Base-by-base conservation (phyloP, 305 asterid species). In the Fraxinus platypoda region DNA sequence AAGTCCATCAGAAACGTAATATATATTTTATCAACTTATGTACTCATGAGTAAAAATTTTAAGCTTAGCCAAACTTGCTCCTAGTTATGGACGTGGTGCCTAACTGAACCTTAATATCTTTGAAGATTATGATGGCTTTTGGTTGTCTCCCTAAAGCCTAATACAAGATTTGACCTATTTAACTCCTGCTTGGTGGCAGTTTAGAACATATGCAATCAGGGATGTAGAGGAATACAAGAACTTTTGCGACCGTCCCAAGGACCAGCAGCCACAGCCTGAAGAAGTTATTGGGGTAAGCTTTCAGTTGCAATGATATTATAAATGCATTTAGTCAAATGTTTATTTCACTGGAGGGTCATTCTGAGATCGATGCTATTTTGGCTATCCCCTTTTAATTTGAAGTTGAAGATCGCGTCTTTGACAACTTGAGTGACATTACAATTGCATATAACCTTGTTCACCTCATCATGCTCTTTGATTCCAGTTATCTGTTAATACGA, bases 211-310 rank as follows among this genome's bases (percentile, higher is more conserved):
- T 77, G 98, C 97, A 62, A 93, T 96, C 88, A 90, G 98, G 86
- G 99, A 96, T 82, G 97, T 98, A 12, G 98, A 94, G 90, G 99
- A 96, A 90, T 96, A 96, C 90, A 93, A 87, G 92, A 94, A 92
- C 89, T 94, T 96, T 21, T 96, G 98, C 83, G 99, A 96, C 87
- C 93, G 99, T 62, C 88, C 95, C 62, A 91, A 85, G 87, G 95
- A 94, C 87, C 99, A 96, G 86, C 91, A 94, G 76, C 98, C 99
- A 76, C 95, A 92, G 79, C 97, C 99, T 74, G 99, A 96, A 85
- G 99, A 96, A 93, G 97, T 93, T 85, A 88, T 94, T 84, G 98
- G 92, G 88, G 99, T 96, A 89, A 88, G 91, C 83, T 79, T 54
- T 13, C 72, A 23, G 72, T 62, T 70, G 23, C 11, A 28, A 2